These are phyloP conservation scores for Moelleriella libera DNA, from an alignment of 2,329 filamentous ascomycete species.

Conservation along the genomic window DNA sequence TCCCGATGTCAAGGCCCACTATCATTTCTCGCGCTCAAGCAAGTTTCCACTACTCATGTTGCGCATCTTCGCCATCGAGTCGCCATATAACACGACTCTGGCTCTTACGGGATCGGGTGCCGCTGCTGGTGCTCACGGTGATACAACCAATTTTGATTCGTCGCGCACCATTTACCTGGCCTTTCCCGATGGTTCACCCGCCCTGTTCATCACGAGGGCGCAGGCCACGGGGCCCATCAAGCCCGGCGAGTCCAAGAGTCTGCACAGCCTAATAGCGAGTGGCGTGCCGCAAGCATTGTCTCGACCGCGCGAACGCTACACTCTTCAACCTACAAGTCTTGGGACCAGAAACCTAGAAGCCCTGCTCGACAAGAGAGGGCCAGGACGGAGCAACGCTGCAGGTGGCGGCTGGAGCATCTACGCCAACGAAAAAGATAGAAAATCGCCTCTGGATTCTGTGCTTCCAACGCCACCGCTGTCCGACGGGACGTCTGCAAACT, in stretches of 20 bases:
- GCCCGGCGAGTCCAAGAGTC: constrained; percentile 41
- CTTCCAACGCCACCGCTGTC: constrained; percentile 33
- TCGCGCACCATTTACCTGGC: constrained; percentile 65
- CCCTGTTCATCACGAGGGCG: constrained; percentile 51
- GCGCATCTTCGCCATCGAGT: constrained; percentile 68
- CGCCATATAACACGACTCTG: constrained; percentile 57
- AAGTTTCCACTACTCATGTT: constrained; percentile 57
- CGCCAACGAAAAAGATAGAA: constrained; percentile 42
- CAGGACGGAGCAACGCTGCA: constrained; percentile 55
- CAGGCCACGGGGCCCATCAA: constrained; percentile 26
- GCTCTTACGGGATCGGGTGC: constrained; percentile 21
- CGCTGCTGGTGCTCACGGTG: constrained; percentile 13
- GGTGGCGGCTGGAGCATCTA: constrained; percentile 73
- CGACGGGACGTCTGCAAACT: constrained; percentile 14
- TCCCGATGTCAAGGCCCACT: constrained; percentile 72
- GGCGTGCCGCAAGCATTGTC: constrained; percentile 75
- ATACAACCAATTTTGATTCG: constrained; percentile 39
- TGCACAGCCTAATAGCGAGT: constrained; percentile 59
- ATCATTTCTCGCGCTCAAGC: constrained; percentile 60
- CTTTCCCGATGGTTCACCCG: constrained; percentile 68
- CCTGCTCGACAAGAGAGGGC: constrained; percentile 54
- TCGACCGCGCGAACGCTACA: constrained; percentile 56
- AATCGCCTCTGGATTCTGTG: constrained; percentile 39
- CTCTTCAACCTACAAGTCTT: constrained; percentile 52
- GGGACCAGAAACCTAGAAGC: constrained; percentile 58